Percentiles rank a stretch among this genome's conserved stretches.
Evolutionary conservation across 2,329 filamentous ascomycete species (phyloP).

Genomic region (Pseudocercospora fuligena): DNA sequence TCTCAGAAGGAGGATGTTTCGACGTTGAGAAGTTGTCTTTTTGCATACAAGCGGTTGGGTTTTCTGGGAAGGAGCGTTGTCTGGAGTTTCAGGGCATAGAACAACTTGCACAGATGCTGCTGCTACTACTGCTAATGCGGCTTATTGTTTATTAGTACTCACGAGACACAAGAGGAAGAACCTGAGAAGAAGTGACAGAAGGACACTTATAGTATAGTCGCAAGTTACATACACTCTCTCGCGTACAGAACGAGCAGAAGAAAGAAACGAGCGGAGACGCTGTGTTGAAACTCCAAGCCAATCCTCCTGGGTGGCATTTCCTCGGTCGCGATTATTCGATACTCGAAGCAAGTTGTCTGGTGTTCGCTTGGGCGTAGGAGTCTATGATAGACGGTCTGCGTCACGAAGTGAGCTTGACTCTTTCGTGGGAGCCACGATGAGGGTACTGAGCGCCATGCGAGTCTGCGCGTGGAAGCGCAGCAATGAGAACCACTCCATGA

Average conservation of each 20-base stretch:
- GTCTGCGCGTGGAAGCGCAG: too few species aligned
- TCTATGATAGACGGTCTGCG: neutral
- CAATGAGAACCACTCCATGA: neutral
- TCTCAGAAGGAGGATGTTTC: neutral
- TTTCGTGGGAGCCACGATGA: neutral
- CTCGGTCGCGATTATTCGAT: neutral
- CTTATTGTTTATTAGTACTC: conserved; percentile 6
- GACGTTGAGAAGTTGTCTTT: neutral
- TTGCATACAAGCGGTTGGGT: neutral
- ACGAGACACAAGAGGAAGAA: conserved; percentile 4
- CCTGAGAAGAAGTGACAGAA: neutral
- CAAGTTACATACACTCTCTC: neutral
- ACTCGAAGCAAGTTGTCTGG: neutral
- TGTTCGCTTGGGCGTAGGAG: neutral
- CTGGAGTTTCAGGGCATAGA: neutral
- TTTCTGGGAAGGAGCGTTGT: neutral
- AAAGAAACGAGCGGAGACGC: neutral
- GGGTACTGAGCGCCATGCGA: too few species aligned
- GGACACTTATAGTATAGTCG: neutral
- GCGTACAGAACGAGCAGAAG: neutral
- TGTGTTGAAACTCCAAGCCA: neutral
- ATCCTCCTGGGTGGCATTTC: neutral
- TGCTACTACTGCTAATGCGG: neutral
- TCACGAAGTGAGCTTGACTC: neutral
- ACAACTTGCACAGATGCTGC: neutral